These are phyloP conservation scores for Claviceps maximensis DNA, from an alignment of 2,329 filamentous ascomycete species.

Conservation along the genomic window DNA sequence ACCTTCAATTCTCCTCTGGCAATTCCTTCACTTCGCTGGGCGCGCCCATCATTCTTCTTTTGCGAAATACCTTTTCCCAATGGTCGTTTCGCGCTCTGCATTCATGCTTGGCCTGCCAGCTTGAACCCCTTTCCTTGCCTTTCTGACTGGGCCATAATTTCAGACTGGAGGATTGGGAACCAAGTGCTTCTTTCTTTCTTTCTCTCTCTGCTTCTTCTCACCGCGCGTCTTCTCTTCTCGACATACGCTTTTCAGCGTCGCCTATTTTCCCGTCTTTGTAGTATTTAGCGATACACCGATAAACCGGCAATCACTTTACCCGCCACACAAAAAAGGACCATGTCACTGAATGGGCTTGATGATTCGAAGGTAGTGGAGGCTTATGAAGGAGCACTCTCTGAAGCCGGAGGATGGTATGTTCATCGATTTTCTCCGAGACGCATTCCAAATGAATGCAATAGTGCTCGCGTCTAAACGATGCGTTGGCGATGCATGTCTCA, in stretches of 20 bases:
- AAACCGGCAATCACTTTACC: not conserved
- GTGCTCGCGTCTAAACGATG: too few species aligned
- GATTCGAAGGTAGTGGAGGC: slow-evolving; percentile 68
- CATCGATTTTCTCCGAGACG: not conserved
- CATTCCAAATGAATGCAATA: not conserved
- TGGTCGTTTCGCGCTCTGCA: not conserved
- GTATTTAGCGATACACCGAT: not conserved
- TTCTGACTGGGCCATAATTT: not conserved
- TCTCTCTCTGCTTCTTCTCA: not conserved
- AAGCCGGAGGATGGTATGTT: slow-evolving; percentile 86
- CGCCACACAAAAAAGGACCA: slow-evolving; percentile 24
- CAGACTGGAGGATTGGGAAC: not conserved
- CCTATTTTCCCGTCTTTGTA: not conserved
- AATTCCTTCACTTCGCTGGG: not conserved
- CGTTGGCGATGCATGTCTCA: not conserved
- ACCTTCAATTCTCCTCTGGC: not conserved
- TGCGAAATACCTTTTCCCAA: not conserved
- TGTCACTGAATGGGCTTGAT: slow-evolving; percentile 96
- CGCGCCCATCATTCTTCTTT: not conserved
- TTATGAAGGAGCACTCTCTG: slow-evolving; percentile 63
- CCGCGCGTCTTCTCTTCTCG: not conserved
- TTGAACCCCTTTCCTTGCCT: not conserved
- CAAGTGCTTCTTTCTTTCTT: not conserved
- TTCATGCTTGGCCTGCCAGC: not conserved
- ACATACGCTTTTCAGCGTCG: not conserved